Base-by-base conservation (phyloP, 2,329 filamentous ascomycete species). In the Sclerotinia glacialis region DNA sequence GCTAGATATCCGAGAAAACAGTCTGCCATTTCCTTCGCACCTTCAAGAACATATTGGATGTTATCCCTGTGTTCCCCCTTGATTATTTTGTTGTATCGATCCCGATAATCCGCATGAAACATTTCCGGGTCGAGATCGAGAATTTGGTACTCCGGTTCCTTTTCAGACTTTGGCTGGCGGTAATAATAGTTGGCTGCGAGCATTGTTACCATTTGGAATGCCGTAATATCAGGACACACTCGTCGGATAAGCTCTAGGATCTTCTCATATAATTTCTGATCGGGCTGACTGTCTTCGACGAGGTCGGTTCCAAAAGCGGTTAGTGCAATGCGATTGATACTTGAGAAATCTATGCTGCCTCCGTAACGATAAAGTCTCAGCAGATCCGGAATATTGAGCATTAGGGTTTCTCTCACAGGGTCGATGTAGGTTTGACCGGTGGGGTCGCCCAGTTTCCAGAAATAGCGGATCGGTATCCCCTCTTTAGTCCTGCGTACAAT, bases 231-330 rank as follows among this genome's bases (percentile, higher is more conserved):
- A 7, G 14, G 58, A 37, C 21, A 60, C 16, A 11, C 18, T 12
- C 2, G 9, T 0, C 1, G 2, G 37, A 60, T 5, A 14, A 60
- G 9, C 3, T 1, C 8, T 2, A 11, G 2, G 34, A 7, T 3
- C 0, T 37, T 1, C 9, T 23, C 5, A 5, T 23, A 54, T 11
- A 0, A 12, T 5, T 12, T 21, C 23, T 0, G 14, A 49, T 21
- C 7, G 40, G 5, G 1, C 5, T 1, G 2, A 1, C 1, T 1
- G 1, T 26, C n/a, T 23, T 18, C 4, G 11, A 18, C 2, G 2
- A 5, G 0, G 1, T 60, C 8, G 11, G 28, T 37, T 28, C 4
- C 4, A 37, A 49, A 49, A 16, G 44, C 8, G 7, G 58, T 37
- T 6, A 60, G n/a, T 18, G n/a, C 28, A 12, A 60, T 37, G 8